Evolutionary conservation across 78 protist species (phyloP), one percentile per base, ranked within the genome.

Genomic region (Cavenderia fasciculata): DNA sequence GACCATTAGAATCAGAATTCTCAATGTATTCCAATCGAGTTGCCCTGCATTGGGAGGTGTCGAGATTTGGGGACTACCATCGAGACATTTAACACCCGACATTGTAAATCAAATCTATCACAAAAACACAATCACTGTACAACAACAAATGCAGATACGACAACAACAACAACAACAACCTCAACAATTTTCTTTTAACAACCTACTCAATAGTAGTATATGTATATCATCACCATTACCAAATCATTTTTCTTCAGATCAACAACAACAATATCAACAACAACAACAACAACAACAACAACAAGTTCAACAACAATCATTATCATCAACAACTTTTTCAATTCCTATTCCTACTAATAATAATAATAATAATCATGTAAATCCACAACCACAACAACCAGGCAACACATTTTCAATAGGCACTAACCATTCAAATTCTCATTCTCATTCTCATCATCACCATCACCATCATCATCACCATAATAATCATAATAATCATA

Each of bases 61-160:
- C 21, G 89, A 82, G n/a, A 16, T 82, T 21, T 82, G 89, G 89
- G 89, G 89, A 21, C 21, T 38, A 21, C 89, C 89, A 27, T 65
- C 89, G 3, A 1, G 21, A 23, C 11, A 23, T 7, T 54, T 38
- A 54, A 27, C 75, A 19, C 23, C 2, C 7, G 72, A 82, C 16
- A 8, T 41, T 8, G 47, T 82, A 27, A 44, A 57, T 19, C 41
- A 66, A 10, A 65, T 82, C 11, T 82, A 82, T 41, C 54, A 23
- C 5, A 70, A 56, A 14, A 41, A 72, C 40, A 41, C 43, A 43
- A 68, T 63, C 23, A 47, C 43, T n/a, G n/a, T n/a, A n/a, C n/a
- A n/a, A n/a, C n/a, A n/a, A n/a, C n/a, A n/a, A 14, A 33, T 63
- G 4, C 72, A 63, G 8, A n/a, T 47, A 36, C 54, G 12, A 14